These are phyloP conservation scores for Sporodiniella umbellata DNA, from an alignment of 371 early-diverging fungal species.

Conservation along the genomic window DNA sequence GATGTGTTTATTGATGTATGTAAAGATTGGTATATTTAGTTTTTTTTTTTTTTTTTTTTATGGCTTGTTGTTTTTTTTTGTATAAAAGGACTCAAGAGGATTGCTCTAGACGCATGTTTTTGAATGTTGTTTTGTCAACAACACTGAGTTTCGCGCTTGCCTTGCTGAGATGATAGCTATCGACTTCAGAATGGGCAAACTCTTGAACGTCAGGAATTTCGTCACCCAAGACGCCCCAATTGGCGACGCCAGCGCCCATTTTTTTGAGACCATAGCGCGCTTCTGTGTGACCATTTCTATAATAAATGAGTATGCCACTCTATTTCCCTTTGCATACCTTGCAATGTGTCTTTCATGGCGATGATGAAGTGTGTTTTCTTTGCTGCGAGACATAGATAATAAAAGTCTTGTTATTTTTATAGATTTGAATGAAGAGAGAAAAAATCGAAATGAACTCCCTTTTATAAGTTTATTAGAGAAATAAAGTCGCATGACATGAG, in stretches of 20 bases:
- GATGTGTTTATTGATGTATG: neutral
- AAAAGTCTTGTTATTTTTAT: no score
- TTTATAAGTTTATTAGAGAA: no score
- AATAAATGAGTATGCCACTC: neutral
- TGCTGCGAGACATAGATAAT: conserved; percentile 18
- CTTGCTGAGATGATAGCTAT: neutral
- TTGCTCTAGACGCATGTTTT: conserved; percentile 21
- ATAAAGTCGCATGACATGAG: no score
- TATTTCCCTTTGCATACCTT: conserved; percentile 7
- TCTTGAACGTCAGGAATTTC: conserved; percentile 22
- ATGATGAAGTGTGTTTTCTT: conserved; percentile 8
- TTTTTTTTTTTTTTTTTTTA: no score
- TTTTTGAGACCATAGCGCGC: conserved; percentile 22
- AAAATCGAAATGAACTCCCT: no score
- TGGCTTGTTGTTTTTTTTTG: no score
- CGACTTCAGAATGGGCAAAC: conserved; percentile 16
- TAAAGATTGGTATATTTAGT: neutral
- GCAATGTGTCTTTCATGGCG: conserved; percentile 26
- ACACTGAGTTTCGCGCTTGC: conserved; percentile 14
- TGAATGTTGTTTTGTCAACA: conserved; percentile 21
- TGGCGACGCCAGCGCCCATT: conserved; percentile 23
- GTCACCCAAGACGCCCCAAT: conserved; percentile 29
- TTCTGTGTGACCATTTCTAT: conserved; percentile 24
- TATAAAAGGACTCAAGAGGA: neutral
- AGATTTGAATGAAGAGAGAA: no score